These are phyloP conservation scores for Xylariaceae sp. DNA, from an alignment of 2,329 filamentous ascomycete genomes.

Conservation along the genomic window DNA sequence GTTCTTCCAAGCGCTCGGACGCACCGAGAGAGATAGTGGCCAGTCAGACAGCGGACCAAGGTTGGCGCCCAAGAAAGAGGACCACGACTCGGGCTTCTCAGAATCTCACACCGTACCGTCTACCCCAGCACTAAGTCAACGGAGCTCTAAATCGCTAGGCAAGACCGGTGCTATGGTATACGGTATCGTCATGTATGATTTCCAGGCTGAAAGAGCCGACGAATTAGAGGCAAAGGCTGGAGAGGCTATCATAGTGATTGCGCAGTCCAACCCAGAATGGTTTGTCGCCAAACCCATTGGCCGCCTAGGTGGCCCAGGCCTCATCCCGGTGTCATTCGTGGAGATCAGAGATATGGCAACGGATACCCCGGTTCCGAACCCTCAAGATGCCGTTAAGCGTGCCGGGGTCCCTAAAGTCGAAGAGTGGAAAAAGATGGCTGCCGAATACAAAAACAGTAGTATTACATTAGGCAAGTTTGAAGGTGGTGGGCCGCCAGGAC, in stretches of 20 bases:
- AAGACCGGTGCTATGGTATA: constrained; percentile 82
- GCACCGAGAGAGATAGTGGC: constrained; percentile 84
- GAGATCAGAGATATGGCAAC: constrained; percentile 93
- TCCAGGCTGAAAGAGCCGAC: constrained; percentile 89
- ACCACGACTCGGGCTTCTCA: constrained; percentile 89
- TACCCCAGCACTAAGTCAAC: constrained; percentile 36
- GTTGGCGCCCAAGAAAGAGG: constrained; percentile 53
- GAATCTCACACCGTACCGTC: constrained; percentile 41
- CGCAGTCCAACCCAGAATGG: constrained; percentile 98
- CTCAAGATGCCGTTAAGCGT: constrained; percentile 76
- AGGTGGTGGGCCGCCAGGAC: constrained; percentile 38
- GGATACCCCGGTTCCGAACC: constrained; percentile 73
- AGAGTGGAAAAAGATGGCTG: constrained; percentile 99
- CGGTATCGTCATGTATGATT: constrained; percentile 95
- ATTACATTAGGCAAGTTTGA: constrained; percentile 93
- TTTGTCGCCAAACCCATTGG: constrained; percentile 99
- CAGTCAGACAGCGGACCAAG: constrained; percentile 55
- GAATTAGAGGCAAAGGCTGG: constrained; percentile 92
- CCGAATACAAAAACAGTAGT: constrained; percentile 98
- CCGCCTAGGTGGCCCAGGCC: constrained; percentile 84
- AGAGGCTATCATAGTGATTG: constrained; percentile 96
- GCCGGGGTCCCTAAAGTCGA: constrained; percentile 93
- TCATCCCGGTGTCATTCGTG: constrained; percentile 95
- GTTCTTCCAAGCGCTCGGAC: constrained; percentile 88
- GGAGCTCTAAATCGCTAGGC: constrained; percentile 46